phyloP scores from a whole-genome alignment of 768 basidiomycete species.

The Pisolithus sp. region DNA sequence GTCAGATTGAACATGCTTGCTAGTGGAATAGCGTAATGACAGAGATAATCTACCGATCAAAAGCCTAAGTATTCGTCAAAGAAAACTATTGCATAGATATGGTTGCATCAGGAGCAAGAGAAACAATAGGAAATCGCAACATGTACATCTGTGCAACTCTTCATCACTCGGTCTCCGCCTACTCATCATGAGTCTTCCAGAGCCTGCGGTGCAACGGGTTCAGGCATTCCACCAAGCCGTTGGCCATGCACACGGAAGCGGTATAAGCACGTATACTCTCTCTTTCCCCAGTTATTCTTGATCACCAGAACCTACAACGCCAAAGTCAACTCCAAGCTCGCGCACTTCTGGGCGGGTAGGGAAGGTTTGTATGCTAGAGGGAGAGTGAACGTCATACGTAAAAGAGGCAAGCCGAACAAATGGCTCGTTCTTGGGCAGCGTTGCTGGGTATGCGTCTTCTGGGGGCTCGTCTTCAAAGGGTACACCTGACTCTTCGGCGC shows the following conservation, averaged over 20 bases:
- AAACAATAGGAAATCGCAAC: not conserved
- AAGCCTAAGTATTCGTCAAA: not conserved
- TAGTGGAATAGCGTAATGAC: too few species aligned
- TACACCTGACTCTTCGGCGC: conserved; percentile 25
- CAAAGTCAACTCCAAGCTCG: conserved; percentile 74
- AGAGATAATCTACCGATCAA: not conserved
- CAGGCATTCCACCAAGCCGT: conserved; percentile 37
- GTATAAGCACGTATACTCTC: conserved; percentile 84
- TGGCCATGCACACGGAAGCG: conserved; percentile 76
- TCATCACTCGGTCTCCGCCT: not conserved
- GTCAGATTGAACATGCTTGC: too few species aligned
- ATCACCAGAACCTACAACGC: conserved; percentile 76
- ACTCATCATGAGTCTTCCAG: conserved; percentile 15
- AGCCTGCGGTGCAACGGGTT: conserved; percentile 22
- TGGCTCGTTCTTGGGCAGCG: conserved; percentile 39
- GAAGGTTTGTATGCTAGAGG: conserved; percentile 72
- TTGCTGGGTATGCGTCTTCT: conserved; percentile 40
- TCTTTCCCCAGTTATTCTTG: conserved; percentile 81
- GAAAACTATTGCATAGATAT: not conserved
- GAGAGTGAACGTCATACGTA: conserved; percentile 50
- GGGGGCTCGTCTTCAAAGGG: conserved; percentile 14
- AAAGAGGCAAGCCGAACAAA: conserved; percentile 66
- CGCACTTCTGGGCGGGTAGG: conserved; percentile 60
- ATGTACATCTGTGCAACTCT: not conserved
- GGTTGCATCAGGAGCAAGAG: not conserved